phyloP scores from a whole-genome alignment of 345 rosid species.

The Dipteronia dyeriana region DNA sequence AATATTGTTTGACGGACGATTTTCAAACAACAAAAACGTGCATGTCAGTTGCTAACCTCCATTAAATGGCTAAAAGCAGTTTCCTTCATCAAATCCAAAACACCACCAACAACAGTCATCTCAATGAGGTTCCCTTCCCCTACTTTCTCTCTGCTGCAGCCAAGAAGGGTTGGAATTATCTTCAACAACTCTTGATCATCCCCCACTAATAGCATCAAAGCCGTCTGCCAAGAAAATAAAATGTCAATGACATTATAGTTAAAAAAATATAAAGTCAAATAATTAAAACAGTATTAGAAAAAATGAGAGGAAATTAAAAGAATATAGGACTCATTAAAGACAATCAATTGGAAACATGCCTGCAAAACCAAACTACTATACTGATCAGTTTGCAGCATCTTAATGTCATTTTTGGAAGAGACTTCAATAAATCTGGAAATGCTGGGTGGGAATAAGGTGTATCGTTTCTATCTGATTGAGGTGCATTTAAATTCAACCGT shows the following conservation, averaged over 20 bases:
- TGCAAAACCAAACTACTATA: slow-evolving; percentile 89
- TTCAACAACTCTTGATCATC: slow-evolving; percentile 63
- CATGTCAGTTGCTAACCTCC: slow-evolving; percentile 81
- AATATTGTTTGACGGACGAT: too few species aligned
- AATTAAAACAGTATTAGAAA: background rate
- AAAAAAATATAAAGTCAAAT: background rate
- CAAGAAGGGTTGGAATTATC: slow-evolving; percentile 64
- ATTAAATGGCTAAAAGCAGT: slow-evolving; percentile 85
- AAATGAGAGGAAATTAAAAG: background rate
- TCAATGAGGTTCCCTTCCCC: slow-evolving; percentile 49
- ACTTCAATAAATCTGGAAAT: slow-evolving; percentile 63
- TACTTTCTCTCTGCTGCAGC: slow-evolving; percentile 46
- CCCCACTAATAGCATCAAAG: slow-evolving; percentile 64
- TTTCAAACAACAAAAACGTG: too few species aligned
- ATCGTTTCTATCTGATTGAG: slow-evolving; percentile 37
- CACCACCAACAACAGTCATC: slow-evolving; percentile 30
- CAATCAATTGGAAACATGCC: slow-evolving; percentile 39
- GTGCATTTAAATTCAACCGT: slow-evolving; percentile 66
- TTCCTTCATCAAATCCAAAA: slow-evolving; percentile 64
- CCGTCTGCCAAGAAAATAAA: slow-evolving; percentile 57
- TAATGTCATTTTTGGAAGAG: slow-evolving; percentile 52
- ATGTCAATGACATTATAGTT: background rate
- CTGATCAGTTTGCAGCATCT: slow-evolving; percentile 65
- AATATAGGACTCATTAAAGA: background rate
- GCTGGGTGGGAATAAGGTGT: slow-evolving; percentile 43